Evolutionary conservation across 225 moss, liverwort and hornwort genomes (phyloP).

Genomic region (Straminergon stramineum): DNA sequence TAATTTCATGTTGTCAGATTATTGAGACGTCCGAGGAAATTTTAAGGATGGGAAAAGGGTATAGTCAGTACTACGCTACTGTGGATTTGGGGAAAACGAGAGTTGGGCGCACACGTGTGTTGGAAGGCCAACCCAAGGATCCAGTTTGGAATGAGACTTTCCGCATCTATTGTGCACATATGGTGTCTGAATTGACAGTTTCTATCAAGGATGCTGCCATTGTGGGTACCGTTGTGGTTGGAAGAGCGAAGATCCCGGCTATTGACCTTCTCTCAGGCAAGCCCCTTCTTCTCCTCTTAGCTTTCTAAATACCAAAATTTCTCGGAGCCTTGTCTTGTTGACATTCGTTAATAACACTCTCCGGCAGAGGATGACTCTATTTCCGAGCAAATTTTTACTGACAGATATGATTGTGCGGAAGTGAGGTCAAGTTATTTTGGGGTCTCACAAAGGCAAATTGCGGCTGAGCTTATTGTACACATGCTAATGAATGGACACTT

Average conservation of each 20-base stretch:
- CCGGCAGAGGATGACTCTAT: too few species aligned
- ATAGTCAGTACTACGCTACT: constrained; percentile 48
- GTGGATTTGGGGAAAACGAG: constrained; percentile 45
- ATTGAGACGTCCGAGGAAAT: constrained; percentile 31
- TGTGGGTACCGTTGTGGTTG: constrained; percentile 38
- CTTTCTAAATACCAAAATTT: background rate
- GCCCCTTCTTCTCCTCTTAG: background rate
- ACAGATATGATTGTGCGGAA: background rate
- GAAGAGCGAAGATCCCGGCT: constrained; percentile 24
- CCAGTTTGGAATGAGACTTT: constrained; percentile 53
- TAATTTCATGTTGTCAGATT: background rate
- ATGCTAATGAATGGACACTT: background rate
- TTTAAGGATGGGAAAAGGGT: constrained; percentile 16
- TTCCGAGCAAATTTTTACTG: background rate
- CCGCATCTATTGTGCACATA: constrained; percentile 39
- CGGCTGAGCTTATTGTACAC: background rate
- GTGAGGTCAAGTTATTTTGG: background rate
- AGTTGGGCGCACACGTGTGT: constrained; percentile 42
- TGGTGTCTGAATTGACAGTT: constrained; percentile 20
- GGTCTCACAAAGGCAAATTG: background rate
- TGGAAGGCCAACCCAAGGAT: constrained; percentile 44
- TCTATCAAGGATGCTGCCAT: constrained; percentile 55
- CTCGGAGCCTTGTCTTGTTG: background rate
- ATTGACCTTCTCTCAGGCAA: constrained; percentile 36
- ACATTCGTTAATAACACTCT: background rate